Percentiles rank a stretch among this genome's conserved stretches.
Conservation (phyloP, 495 filamentous ascomycete species). For the Tuber melanosporum region DNA sequence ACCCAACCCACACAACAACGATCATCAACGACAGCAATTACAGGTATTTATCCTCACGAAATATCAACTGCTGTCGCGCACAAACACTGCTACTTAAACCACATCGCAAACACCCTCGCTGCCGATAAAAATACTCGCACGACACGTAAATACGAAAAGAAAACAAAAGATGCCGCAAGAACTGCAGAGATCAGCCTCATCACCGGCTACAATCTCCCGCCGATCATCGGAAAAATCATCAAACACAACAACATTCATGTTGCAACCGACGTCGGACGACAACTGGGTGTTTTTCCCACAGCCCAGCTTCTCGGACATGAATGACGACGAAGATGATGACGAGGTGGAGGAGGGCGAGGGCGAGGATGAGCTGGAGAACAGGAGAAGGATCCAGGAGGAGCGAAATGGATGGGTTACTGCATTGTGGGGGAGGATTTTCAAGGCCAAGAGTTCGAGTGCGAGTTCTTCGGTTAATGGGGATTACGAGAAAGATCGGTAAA, state of each 20-base stretch:
- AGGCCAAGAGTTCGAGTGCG: slow-evolving; percentile 14
- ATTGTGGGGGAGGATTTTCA: slow-evolving; percentile 36
- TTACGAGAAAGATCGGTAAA: slow-evolving; percentile 1
- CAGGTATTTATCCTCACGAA: not conserved
- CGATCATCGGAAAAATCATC: not conserved
- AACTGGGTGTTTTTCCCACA: slow-evolving; percentile 37
- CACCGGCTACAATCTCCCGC: not conserved
- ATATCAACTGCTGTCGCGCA: not conserved
- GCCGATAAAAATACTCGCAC: not conserved
- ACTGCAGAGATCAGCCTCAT: not conserved
- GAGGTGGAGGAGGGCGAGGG: slow-evolving; percentile 27
- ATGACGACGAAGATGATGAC: slow-evolving; percentile 33
- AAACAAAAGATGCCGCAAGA: not conserved
- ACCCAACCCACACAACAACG: not conserved
- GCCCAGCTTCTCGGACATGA: slow-evolving; percentile 30
- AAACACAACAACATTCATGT: slow-evolving; percentile 16
- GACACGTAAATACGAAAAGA: not conserved
- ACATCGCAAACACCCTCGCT: not conserved
- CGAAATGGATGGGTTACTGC: slow-evolving; percentile 33
- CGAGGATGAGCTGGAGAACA: slow-evolving; percentile 12
- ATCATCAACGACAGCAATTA: not conserved
- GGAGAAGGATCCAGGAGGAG: slow-evolving; percentile 28
- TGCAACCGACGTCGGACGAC: slow-evolving; percentile 29
- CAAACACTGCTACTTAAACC: not conserved
- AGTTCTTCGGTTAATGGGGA: slow-evolving; percentile 1